Evolutionary conservation across 192 early-diverging fungal species (phyloP), one percentile per base, ranked within the genome.

Genomic region (Entomortierella beljakovae): DNA sequence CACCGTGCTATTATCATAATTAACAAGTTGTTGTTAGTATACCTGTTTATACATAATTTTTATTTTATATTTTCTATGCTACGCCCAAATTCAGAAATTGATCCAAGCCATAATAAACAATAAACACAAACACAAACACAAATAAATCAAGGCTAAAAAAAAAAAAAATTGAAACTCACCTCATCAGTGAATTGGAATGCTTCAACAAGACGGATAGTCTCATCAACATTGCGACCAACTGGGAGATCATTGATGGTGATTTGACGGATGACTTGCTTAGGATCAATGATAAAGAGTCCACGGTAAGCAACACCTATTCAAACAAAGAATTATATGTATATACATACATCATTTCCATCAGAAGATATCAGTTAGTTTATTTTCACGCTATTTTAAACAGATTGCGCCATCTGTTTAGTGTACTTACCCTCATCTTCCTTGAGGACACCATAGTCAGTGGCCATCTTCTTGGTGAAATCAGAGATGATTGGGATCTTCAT

Each of bases 111-210:
- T 33, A 49, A 53, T 28, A n/a, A 53, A 15, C 35, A 64, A 64
- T 34, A 54, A 20, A 54, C 1, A 42, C 31, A 56, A 46, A 11
- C 5, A 5, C 15, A 46, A 46, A 46, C n/a, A n/a, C n/a, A n/a
- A n/a, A n/a, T n/a, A n/a, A n/a, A n/a, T n/a, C n/a, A n/a, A n/a
- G n/a, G n/a, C n/a, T n/a, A n/a, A 46, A 46, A 46, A 13, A 40
- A 40, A 40, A 40, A 40, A 3, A 25, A 5, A 15, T 28, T 34
- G 25, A 38, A 20, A 28, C 73, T 66, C 72, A 86, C 89, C 86
- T 95, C 88, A 68, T 96, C 97, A 71, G 91, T 93, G 90, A 94
- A 97, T 85, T 94, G 89, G 80, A 98, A 86, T 22, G 97, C 97
- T 87, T 97, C 91, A 58, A 98, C 83, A 20, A 97, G 84, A 80